phyloP scores from a whole-genome alignment of 805 yeast genomes.

The Candida xyloterini region DNA sequence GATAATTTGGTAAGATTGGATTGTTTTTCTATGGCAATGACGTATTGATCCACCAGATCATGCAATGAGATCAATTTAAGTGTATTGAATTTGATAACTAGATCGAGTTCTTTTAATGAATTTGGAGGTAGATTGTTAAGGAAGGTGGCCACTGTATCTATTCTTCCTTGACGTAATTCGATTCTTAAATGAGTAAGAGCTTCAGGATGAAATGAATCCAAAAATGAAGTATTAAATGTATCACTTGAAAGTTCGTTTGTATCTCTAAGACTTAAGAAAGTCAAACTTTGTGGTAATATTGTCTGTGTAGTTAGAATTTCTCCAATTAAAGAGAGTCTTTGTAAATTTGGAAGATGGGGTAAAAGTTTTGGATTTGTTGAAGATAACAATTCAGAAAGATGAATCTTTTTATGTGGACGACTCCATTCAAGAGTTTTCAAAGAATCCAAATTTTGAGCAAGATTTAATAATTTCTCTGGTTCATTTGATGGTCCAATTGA shows the following conservation, averaged over 20 bases:
- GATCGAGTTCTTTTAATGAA: constrained; percentile 24
- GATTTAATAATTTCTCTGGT: background rate
- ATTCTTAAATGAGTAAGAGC: constrained; percentile 15
- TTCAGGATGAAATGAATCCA: constrained; percentile 12
- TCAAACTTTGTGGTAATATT: constrained; percentile 8
- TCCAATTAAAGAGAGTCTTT: background rate
- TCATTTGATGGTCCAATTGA: background rate
- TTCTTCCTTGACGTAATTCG: constrained; percentile 22
- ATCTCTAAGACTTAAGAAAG: constrained; percentile 5
- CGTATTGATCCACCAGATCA: constrained; percentile 18
- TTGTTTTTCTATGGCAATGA: constrained; percentile 10
- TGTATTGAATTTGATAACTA: constrained; percentile 22
- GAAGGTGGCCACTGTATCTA: constrained; percentile 21
- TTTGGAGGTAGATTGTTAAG: constrained; percentile 8
- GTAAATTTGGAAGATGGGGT: background rate
- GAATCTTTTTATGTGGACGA: background rate
- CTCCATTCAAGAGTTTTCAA: background rate
- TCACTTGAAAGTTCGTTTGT: constrained; percentile 18
- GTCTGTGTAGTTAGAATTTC: background rate
- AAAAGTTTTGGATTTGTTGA: background rate
- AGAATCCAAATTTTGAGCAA: background rate
- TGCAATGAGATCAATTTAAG: constrained; percentile 16
- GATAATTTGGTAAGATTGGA: constrained; percentile 25
- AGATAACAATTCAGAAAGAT: background rate
- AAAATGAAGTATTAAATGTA: constrained; percentile 14